These are phyloP conservation scores for Phaseolus coccineus DNA, from an alignment of 331 rosid species.

Conservation along the genomic window DNA sequence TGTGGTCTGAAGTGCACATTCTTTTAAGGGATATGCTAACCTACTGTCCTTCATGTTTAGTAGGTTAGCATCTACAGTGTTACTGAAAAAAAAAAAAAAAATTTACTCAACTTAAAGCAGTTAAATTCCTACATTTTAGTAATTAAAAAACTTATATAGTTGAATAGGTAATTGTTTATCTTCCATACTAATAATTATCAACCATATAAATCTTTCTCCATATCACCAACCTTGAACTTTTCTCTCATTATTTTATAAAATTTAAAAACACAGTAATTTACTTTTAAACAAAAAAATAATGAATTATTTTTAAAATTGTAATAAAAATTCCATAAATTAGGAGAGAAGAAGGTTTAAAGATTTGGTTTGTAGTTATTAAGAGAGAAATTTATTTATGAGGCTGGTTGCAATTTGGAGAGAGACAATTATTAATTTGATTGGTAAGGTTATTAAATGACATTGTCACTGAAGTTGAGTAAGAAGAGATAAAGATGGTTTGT, in stretches of 20 bases:
- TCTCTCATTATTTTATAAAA: slow-evolving; percentile 11
- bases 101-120: not conserved
- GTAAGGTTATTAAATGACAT: slow-evolving; percentile 1
- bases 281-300: not conserved
- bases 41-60: not conserved
- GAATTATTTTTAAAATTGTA: not conserved
- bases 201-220: not conserved
- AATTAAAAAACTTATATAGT: not conserved
- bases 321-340: not conserved
- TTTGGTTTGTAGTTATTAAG: slow-evolving; percentile 9
- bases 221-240: not conserved
- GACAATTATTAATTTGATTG: slow-evolving; percentile 11
- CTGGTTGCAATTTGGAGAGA: not conserved
- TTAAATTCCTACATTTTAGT: not conserved
- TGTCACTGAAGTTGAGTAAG: not conserved
- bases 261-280: not conserved
- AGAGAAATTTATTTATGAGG: slow-evolving; percentile 1
- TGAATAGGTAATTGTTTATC: slow-evolving; percentile 3
- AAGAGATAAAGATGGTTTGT: slow-evolving; percentile 5
- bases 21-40: not conserved
- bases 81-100: not conserved
- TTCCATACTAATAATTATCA: not conserved
- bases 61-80: not conserved
- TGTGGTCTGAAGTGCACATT: not conserved
- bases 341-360: not conserved